These are phyloP conservation scores for Protomyces lactucae-debilis DNA, from an alignment of 1,139 yeast genomes.

Conservation along the genomic window DNA sequence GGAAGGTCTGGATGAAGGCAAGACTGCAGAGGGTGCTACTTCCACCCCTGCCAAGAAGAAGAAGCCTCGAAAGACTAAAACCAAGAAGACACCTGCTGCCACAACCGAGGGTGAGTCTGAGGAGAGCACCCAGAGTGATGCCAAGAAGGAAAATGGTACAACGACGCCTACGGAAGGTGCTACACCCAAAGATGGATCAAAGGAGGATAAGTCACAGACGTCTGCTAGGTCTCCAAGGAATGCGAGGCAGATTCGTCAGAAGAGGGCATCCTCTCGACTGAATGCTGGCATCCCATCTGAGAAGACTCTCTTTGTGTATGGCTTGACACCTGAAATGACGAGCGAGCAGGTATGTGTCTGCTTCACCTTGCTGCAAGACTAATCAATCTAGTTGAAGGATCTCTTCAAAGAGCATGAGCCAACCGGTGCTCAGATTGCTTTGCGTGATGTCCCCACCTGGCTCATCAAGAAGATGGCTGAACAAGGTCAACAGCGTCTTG, in stretches of 20 bases:
- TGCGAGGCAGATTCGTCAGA: background rate
- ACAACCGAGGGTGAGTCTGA: constrained; percentile 39
- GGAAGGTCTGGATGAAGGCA: background rate
- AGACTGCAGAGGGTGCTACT: background rate
- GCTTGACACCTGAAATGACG: constrained; percentile 42
- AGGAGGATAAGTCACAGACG: too few species aligned
- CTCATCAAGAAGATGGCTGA: constrained; percentile 43
- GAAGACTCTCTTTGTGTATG: constrained; percentile 53
- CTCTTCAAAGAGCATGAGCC: constrained; percentile 43
- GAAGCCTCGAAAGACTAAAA: background rate
- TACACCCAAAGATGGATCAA: too few species aligned
- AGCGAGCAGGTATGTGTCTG: constrained; percentile 29
- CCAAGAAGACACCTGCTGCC: background rate
- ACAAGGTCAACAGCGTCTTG: constrained; percentile 37
- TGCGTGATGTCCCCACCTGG: constrained; percentile 43
- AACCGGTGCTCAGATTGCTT: constrained; percentile 35
- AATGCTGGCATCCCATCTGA: constrained; percentile 40
- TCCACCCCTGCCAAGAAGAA: constrained; percentile 1
- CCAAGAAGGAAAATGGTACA: constrained; percentile 18
- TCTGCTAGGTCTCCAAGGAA: too few species aligned
- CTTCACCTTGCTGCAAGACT: background rate
- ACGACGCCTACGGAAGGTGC: too few species aligned
- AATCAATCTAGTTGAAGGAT: constrained; percentile 29
- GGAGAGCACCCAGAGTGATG: constrained; percentile 36
- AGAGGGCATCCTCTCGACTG: constrained; percentile 18